A percentile compares a stretch with the other conserved stretches of the same genome.
phyloP scores from a whole-genome alignment of 306 rosid species.

The Inga laurina region DNA sequence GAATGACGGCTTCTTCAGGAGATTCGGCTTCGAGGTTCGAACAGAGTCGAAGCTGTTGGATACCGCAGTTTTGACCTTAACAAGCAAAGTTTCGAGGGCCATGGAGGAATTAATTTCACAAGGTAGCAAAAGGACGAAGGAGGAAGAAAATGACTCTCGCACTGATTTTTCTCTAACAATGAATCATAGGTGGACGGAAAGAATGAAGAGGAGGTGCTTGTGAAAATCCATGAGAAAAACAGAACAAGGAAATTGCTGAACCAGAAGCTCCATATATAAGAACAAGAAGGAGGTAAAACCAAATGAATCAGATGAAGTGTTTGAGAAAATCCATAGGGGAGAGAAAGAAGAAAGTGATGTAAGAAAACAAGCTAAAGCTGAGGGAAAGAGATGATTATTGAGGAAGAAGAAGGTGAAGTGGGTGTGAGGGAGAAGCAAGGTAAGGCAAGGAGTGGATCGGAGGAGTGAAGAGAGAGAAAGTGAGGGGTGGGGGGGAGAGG shows the following conservation, averaged over 20 bases:
- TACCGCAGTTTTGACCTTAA: slow-evolving; percentile 74
- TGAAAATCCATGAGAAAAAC: background rate
- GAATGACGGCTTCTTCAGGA: slow-evolving; percentile 44
- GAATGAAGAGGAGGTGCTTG: background rate
- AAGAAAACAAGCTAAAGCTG: background rate
- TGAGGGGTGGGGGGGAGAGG: slow-evolving; percentile 3
- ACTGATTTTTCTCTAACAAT: background rate
- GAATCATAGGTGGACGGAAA: background rate
- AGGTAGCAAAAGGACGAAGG: background rate
- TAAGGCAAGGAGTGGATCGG: background rate
- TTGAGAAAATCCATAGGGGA: background rate
- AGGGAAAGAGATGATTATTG: background rate
- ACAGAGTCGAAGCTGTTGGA: slow-evolving; percentile 60
- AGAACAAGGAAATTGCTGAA: background rate
- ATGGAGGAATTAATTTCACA: slow-evolving; percentile 11
- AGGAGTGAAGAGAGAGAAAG: slow-evolving; percentile 11
- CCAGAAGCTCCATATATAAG: background rate
- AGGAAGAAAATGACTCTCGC: background rate
- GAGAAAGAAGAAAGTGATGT: background rate
- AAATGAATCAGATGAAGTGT: background rate
- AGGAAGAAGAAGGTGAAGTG: slow-evolving; percentile 16
- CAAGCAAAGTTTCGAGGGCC: slow-evolving; percentile 83
- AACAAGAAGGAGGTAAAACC: background rate
- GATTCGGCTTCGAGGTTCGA: slow-evolving; percentile 37
- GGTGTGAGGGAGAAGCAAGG: slow-evolving; percentile 1